Base-by-base conservation (phyloP, 2,329 filamentous ascomycete species). In the Alternaria incomplexa region DNA sequence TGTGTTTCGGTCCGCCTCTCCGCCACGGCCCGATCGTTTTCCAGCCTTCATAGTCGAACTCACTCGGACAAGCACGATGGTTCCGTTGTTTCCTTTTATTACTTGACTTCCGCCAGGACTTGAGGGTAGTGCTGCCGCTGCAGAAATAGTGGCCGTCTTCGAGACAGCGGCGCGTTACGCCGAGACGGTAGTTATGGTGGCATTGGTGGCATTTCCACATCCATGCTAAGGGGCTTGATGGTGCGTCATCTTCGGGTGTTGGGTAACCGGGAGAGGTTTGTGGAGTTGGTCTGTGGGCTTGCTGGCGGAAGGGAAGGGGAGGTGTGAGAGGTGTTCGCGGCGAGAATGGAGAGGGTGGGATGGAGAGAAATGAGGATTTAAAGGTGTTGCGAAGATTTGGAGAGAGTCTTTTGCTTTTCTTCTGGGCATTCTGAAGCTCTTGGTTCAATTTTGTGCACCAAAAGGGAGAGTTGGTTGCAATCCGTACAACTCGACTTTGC, bases 91-190 rank as follows among this genome's bases (percentile, higher is more conserved):
- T 60, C 4, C 52, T 54, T 4, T 36, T 26, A 2, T 48, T 45
- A 3, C 36, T 30, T 2, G 63, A 40, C 15, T 70, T 67, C 2
- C 79, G 76, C 65, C 75, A 78, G 7, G 62, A 63, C 30, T 80
- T 81, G 17, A 81, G 67, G 0, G 77, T 75, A 1, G 80, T 83
- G 1, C 72, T 81, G 63, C 85, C 85, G 4, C 83, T 76, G 77
- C 85, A 87, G 78, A 86, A 87, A 62, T 77, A 76, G 71, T 87
- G 85, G 2, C 85, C 85, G 65, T 87, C 85, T 48, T 84, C 79
- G 8, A 87, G 81, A 62, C 85, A 87, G 56, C 85, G 82, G 0
- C 83, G 81, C 0, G 85, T 87, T 3, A 81, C 81, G 20, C 80
- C 82, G 3, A 87, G 77, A 2, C 77, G 75, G 72, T 87, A 87